Base-by-base conservation (phyloP, 305 asterid species). In the Stenogyne calaminthoides region DNA sequence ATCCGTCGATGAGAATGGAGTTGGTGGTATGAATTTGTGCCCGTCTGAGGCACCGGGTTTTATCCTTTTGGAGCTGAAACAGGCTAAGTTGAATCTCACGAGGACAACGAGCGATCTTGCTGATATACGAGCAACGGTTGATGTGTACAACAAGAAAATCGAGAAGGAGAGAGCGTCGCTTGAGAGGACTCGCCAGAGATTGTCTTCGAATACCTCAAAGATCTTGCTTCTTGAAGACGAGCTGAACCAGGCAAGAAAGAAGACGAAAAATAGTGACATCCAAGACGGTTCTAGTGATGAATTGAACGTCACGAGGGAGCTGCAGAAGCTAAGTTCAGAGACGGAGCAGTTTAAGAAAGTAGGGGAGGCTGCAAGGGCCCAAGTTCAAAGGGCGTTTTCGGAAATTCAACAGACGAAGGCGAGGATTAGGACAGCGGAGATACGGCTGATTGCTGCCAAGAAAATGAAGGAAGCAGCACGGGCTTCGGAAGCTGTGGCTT, bases 381-480 rank as follows among this genome's bases (percentile, higher is more conserved):
- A 90, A 77, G 91, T 90, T 60, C 46, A 64, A 66, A 82, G 77
- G 79, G 89, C 96, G 4, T 77, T 81, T 74, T 80, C 93, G 7
- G 95, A 91, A 85, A 86, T 94, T 40, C 90, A 90, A 65, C 90
- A 86, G 37, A 85, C 96, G 3, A 90, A 70, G 86, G 46, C 81
- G 40, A 77, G 80, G 82, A 88, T 90, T 44, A 86, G 79, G 82
- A 90, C 95, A 5, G 91, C 96, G 9, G 97, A 90, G 86, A 83
- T 84, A 40, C 79, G 90, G 80, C 74, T 92, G 77, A 74, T 88
- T 20, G 97, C 97, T 1, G 98, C 99, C 19, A 92, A 74, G 77
- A 94, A 81, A 78, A 92, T 90, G 96, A 92, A 94, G 80, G 91
- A 82, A 75, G 99, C 97, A 0, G 96, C 99, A n/a, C 82, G 84